Base-by-base conservation (phyloP, 805 yeast genomes). In the Barnettozyma sp. region DNA sequence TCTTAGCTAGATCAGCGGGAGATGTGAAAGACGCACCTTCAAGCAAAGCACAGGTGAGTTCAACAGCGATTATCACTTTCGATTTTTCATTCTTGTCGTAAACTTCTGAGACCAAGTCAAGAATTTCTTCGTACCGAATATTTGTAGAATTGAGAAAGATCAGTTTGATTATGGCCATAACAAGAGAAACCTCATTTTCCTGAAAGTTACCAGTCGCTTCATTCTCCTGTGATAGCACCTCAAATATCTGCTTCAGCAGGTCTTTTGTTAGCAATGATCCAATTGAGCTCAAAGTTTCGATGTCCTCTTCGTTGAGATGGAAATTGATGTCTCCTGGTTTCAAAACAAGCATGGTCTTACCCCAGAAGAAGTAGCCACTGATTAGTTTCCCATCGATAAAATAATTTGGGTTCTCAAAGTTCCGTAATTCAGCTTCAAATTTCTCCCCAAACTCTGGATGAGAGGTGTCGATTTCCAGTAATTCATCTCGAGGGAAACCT, bases 301-400 rank as follows among this genome's bases (percentile, higher is more conserved):
- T 34, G 41, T 85, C 90, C 4, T 56, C 36, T 0, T 51, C 59
- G 12, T 50, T 60, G 14, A 79, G 58, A 1, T 56, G 46, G 12
- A 62, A 31, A 8, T 40, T 26, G n/a, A 27, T 18, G 1, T 40
- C 52, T 6, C 60, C 58, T 6, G 52, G 55, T 4, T 60, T 62
- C 14, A 76, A 60, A 3, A 69, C 86, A 15, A 55, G 52, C 56
- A 79, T 49, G 0, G 59, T 45, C 14, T 73, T 58, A 11, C 78
- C 82, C 95, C 95, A 85, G 34, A 81, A 79, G 7, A 82, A 56
- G 76, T 87, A 82, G 0, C 94, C 92, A 7, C 63, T 60, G 49
- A 63, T 67, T 3, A 70, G 60, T 35, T 69, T 71, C 21, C 69
- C 68, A 48, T 81, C 87, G 44, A 80, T 65, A 48, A 59, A 85